Conservation (phyloP, 192 early-diverging fungal genomes). For the Dissophora globulifera region DNA sequence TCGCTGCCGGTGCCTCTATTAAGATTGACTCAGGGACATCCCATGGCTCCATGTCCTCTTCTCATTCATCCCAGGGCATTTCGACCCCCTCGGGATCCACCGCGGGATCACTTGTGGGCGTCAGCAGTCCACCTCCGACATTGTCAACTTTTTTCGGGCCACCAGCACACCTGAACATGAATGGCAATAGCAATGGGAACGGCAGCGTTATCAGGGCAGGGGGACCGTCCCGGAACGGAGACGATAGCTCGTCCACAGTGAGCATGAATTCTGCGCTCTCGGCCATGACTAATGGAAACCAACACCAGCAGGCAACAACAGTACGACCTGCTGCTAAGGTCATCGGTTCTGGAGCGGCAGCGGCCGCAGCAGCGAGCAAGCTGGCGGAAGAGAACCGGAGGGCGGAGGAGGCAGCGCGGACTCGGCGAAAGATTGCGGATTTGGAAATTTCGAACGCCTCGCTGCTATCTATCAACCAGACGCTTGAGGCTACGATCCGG, state of each 20-base stretch:
- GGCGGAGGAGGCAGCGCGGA: slow-evolving; percentile 38
- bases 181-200: slow-evolving; percentile 1
- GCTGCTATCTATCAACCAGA: slow-evolving; percentile 59
- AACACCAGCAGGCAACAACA: too few relatives aligned
- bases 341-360: neutral
- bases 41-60: neutral
- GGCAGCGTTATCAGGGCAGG: too few relatives aligned
- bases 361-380: slow-evolving; percentile 5
- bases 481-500: slow-evolving; percentile 60
- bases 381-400: slow-evolving; percentile 31
- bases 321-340: too few relatives aligned
- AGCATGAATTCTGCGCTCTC: slow-evolving; percentile 13
- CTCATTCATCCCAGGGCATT: slow-evolving; percentile 3
- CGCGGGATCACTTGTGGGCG: slow-evolving; percentile 1
- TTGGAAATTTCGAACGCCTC: slow-evolving; percentile 68
- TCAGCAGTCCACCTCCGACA: neutral
- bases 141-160: neutral
- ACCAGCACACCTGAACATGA: neutral
- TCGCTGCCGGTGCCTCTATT: slow-evolving; percentile 37
- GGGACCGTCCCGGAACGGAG: slow-evolving; percentile 11
- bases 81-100: slow-evolving; percentile 11
- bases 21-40: slow-evolving; percentile 32
- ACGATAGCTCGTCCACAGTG: slow-evolving; percentile 13
- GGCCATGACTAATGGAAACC: too few relatives aligned
- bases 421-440: slow-evolving; percentile 60